Evolutionary conservation across 2,329 filamentous ascomycete genomes (phyloP), one percentile per base, ranked within the genome.

Genomic region (Aspergillus pseudoglaucus): DNA sequence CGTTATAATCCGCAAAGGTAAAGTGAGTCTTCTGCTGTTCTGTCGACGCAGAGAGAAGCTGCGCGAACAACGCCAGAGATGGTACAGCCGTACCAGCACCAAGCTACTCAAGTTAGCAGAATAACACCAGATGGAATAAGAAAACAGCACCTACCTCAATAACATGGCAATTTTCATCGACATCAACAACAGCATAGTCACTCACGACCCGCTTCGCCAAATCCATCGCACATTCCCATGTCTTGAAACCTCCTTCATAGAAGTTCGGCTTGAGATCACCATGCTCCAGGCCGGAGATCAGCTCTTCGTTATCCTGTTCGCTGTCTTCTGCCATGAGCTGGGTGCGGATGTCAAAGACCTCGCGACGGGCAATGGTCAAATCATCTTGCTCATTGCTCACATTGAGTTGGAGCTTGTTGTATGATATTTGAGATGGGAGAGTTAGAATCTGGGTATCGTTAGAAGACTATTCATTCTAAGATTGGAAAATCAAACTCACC

Each of bases 191-290:
- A 8, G 44, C 38, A 33, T 56, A 49, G 25, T 64, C 59, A 12
- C 39, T 47, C 17, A 51, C 46, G 27, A 63, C 52, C 41, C 66
- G 52, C 47, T 69, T 73, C 0, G 77, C 80, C 10, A 85, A 71
- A 56, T 84, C 81, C 38, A 82, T 54, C 9, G 79, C 77, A 62
- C 81, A 84, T 65, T 85, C 82, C 82, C 82, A 85, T 15, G 81
- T 84, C 60, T 85, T 85, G 68, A 84, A 83, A 4, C 82, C 82
- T 52, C 82, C 82, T 67, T 85, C 82, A 60, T 85, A 85, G 57
- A 84, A 69, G 51, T 79, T 77, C 22, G 78, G 76, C 40, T 74
- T 74, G 46, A 84, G 72, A 57, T 84, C 81, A 3, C 77, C 76
- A 46, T 77, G 69, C 45, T 76, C 73, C 3, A 82, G 69, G 7